A percentile compares a stretch with the other conserved stretches of the same genome.
phyloP scores from a whole-genome alignment of 75 land plant species.

The Sequoiadendron giganteum region DNA sequence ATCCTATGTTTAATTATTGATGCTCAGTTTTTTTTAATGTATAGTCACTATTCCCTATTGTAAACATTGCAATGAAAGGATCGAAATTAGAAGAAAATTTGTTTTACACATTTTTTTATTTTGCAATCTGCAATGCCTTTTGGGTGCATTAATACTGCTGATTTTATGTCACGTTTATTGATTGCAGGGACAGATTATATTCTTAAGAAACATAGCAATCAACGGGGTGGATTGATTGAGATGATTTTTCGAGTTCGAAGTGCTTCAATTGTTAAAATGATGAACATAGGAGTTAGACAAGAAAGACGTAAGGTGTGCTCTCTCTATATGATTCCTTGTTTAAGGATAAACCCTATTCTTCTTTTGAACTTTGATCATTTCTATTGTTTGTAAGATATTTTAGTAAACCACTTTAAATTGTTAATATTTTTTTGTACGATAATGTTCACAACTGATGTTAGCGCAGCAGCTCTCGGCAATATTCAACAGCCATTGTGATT shows the following conservation, averaged over 20 bases:
- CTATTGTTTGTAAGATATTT: background rate
- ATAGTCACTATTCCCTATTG: background rate
- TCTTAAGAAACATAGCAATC: conserved; percentile 50
- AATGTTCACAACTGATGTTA: conserved; percentile 7
- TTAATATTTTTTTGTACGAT: background rate
- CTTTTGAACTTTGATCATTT: background rate
- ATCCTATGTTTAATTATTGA: background rate
- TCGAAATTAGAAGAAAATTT: background rate
- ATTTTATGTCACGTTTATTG: background rate
- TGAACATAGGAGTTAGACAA: conserved; percentile 37
- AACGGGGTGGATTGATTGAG: conserved; percentile 42
- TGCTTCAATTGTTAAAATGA: conserved; percentile 56
- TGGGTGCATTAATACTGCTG: background rate
- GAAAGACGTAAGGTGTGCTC: conserved; percentile 42
- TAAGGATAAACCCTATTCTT: background rate
- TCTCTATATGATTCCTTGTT: conserved; percentile 2
- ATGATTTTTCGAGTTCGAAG: conserved; percentile 48
- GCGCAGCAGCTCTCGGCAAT: background rate
- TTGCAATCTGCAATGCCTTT: background rate
- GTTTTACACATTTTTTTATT: background rate
- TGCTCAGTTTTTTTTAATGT: background rate
- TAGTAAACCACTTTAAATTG: background rate
- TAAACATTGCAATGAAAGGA: background rate
- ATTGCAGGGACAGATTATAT: conserved; percentile 42
- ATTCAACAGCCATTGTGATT: background rate